Percentiles rank a stretch among this genome's conserved stretches.
Conservation (phyloP, 495 filamentous ascomycete genomes). For the Trichoderma gamsii region DNA sequence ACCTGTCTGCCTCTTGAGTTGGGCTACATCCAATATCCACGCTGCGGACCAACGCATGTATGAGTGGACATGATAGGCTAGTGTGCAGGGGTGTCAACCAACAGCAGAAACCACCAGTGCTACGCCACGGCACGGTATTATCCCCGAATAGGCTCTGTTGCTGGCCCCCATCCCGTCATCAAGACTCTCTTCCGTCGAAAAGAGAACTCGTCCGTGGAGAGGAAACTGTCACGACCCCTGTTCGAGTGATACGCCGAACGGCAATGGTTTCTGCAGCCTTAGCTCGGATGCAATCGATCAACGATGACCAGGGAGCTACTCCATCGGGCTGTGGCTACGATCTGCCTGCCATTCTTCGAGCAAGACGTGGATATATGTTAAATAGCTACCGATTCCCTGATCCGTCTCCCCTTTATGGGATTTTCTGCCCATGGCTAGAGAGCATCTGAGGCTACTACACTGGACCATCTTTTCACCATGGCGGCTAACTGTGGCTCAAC, state of each 20-base stretch:
- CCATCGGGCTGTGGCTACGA: neutral
- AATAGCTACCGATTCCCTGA: neutral
- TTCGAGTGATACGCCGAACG: neutral
- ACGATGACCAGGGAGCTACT: neutral
- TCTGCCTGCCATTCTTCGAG: neutral
- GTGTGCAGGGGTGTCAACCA: neutral
- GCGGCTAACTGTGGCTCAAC: constrained; percentile 18
- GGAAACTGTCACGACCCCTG: neutral
- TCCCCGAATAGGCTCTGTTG: neutral
- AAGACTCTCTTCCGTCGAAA: neutral
- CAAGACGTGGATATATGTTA: neutral
- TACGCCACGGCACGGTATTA: neutral
- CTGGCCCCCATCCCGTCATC: neutral
- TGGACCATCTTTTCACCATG: constrained; percentile 10
- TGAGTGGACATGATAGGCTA: neutral
- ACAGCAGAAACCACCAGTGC: neutral
- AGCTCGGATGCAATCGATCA: neutral
- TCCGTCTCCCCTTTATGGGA: neutral
- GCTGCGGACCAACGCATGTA: neutral
- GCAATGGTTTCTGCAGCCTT: neutral
- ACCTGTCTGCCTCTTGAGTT: neutral
- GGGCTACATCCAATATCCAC: neutral
- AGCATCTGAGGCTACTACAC: neutral
- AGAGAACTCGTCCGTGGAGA: neutral
- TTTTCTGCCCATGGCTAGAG: neutral